Evolutionary conservation across 768 basidiomycete genomes (phyloP).

Genomic region (Auriscalpium microsporum): DNA sequence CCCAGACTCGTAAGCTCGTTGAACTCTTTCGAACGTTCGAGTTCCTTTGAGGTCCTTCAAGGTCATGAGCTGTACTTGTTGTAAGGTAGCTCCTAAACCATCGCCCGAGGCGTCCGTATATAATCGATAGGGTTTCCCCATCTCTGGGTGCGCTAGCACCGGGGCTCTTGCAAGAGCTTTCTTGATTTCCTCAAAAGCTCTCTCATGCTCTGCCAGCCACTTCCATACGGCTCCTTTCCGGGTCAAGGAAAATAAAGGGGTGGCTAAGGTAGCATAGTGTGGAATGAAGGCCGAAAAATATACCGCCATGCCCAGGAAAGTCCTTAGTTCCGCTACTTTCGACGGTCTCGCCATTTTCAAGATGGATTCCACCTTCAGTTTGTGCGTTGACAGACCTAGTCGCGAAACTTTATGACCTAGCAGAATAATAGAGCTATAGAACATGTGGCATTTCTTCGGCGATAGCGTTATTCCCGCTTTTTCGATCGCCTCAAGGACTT

Average conservation of each 20-base stretch:
- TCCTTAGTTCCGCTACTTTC: constrained; percentile 15
- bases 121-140: constrained; percentile 24
- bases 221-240: constrained; percentile 20
- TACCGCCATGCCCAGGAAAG: constrained; percentile 29
- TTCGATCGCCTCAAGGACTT: constrained; percentile 22
- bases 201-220: constrained; percentile 19
- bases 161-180: constrained; percentile 24
- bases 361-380: constrained; percentile 30
- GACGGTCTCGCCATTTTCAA: constrained; percentile 15
- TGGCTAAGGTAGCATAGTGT: constrained; percentile 26
- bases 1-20: background rate
- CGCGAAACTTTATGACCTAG: constrained; percentile 31
- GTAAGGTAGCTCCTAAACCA: constrained; percentile 15
- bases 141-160: constrained; percentile 23
- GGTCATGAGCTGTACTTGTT: constrained; percentile 18
- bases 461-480: constrained; percentile 16
- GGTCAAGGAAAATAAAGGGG: constrained; percentile 27
- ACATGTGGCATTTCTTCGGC: constrained; percentile 21
- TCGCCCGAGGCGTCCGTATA: constrained; percentile 27
- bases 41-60: constrained; percentile 16
- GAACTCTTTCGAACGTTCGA: constrained; percentile 12
- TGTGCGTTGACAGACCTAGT: constrained; percentile 29
- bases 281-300: constrained; percentile 31
- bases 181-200: constrained; percentile 24
- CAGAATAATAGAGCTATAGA: constrained; percentile 17